Percentiles rank a stretch among this genome's conserved stretches.
These are phyloP conservation scores for Polymyxa betae DNA, from an alignment of 208 protist genomes.

Conservation along the genomic window DNA sequence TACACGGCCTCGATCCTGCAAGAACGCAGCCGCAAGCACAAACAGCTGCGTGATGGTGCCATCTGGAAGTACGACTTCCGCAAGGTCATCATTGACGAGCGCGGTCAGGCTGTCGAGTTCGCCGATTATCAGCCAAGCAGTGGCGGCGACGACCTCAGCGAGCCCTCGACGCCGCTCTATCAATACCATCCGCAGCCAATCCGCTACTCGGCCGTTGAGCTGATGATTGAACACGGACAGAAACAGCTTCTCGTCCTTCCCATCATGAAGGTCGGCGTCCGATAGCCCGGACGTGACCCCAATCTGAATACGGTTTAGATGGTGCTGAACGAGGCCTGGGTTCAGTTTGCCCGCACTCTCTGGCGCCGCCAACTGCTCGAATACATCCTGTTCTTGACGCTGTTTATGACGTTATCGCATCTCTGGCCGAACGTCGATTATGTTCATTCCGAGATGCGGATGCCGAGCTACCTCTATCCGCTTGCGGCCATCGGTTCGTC, in stretches of 20 bases:
- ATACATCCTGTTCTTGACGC: background rate
- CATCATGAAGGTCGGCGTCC: background rate
- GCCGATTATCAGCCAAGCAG: too few relatives aligned
- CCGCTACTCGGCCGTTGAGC: background rate
- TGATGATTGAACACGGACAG: background rate
- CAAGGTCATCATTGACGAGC: background rate
- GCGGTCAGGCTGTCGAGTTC: background rate
- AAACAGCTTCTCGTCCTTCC: background rate
- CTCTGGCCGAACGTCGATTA: slow-evolving; percentile 8
- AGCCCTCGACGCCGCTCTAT: too few relatives aligned
- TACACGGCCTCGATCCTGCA: background rate
- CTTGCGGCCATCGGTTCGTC: background rate
- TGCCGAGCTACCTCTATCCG: background rate
- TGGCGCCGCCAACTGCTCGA: background rate
- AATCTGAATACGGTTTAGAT: background rate
- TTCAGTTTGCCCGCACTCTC: background rate
- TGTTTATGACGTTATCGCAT: background rate
- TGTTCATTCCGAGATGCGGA: background rate
- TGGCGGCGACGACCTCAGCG: too few relatives aligned
- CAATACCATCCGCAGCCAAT: background rate
- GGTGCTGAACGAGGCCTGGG: background rate
- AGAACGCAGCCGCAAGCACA: slow-evolving; percentile 7
- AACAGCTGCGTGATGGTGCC: background rate
- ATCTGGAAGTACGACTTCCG: slow-evolving; percentile 50
- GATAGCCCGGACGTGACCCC: background rate